Evolutionary conservation across 2,329 filamentous ascomycete species (phyloP), one percentile per base, ranked within the genome.

Genomic region (Colletotrichum salicis): DNA sequence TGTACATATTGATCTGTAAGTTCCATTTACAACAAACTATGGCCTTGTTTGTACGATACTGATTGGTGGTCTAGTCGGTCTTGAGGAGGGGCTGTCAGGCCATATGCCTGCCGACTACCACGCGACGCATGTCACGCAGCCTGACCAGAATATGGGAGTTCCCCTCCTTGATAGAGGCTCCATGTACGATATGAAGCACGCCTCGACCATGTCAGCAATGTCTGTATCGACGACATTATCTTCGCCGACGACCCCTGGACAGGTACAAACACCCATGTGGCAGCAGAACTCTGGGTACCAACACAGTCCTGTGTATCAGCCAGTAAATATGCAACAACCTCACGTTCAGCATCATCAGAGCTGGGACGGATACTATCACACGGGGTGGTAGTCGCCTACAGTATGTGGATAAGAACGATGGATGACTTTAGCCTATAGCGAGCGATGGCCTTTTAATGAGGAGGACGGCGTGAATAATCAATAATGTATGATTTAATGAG

Each of bases 1-100:
- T 67, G 1, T 73, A 75, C 29, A 73, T 79, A 2, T 74, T 77
- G 22, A 75, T 76, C 1, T 78, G 78, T 80, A 52, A 73, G 78
- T 75, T 29, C 27, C 27, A 29, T 29, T 5, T 5, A 4, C 10
- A 48, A 22, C 41, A n/a, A 22, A 10, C 5, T 13, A 1, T 1
- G 3, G 15, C 33, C 10, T 2, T 13, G 6, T 4, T 6, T 29
- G 10, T 41, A 56, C 41, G 6, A 2, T n/a, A 31, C 56, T 72
- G 11, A 70, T 2, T 2, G 24, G 4, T 13, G 1, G 6, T 0
- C 4, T 27, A 73, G 71, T 73, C 31, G 71, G 71, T 3, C 15
- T 71, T 8, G 67, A 73, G 57, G 71, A 73, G 33, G 64, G 67
- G n/a, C 22, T 73, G 41, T 62, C 67, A 27, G 71, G 71, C 3